These are phyloP conservation scores for Musa troglodytarum DNA, from an alignment of 176 grass and related monocot species.

Conservation along the genomic window DNA sequence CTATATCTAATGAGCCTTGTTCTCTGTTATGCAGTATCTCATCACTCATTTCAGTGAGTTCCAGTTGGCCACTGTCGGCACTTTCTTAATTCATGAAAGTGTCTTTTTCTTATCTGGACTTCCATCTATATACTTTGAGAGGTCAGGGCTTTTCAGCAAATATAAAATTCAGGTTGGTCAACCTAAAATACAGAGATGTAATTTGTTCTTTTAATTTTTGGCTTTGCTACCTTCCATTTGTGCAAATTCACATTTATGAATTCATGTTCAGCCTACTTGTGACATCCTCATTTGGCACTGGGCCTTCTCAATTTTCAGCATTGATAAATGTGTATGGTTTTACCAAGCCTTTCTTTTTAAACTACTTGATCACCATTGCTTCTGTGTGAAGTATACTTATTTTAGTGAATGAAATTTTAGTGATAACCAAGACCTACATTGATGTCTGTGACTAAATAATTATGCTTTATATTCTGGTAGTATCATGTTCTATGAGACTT, in stretches of 20 bases:
- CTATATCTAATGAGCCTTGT: neutral
- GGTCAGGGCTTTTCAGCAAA: constrained; percentile 8
- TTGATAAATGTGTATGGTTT: neutral
- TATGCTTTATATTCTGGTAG: no score
- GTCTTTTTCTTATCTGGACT: constrained; percentile 4
- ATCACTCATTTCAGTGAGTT: constrained; percentile 14
- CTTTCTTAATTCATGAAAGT: constrained; percentile 12
- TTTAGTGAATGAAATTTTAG: neutral
- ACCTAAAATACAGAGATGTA: neutral
- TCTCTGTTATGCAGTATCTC: constrained; percentile 1
- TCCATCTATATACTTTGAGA: constrained; percentile 8
- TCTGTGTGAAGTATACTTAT: no score
- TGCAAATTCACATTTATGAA: neutral
- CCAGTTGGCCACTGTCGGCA: neutral
- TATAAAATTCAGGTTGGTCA: constrained; percentile 10
- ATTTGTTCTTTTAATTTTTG: neutral
- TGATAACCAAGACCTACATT: neutral
- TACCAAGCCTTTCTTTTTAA: no score
- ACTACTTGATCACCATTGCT: no score
- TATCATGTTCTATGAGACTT: neutral
- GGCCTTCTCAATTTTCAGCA: neutral
- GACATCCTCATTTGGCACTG: neutral
- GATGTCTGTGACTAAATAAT: neutral
- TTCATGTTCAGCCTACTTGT: neutral
- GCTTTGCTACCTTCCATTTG: neutral